Base-by-base conservation (phyloP, 495 filamentous ascomycete species). In the Chaetomium tenue region DNA sequence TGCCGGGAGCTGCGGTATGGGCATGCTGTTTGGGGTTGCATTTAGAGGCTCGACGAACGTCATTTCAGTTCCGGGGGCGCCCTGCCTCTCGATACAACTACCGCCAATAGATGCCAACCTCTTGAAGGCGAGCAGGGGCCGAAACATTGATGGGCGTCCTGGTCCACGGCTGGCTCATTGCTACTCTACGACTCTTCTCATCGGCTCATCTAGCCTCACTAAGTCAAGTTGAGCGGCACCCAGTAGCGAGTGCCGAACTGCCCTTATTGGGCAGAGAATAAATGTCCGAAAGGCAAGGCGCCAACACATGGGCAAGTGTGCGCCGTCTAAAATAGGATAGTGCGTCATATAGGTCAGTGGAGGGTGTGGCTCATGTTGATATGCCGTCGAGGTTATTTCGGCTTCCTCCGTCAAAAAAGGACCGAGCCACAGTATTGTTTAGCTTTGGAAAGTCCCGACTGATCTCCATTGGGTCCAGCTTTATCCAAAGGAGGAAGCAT, bases 401-500 rank as follows among this genome's bases (percentile, higher is more conserved):
- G 3, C 13, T 28, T 33, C 18, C 18, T n/a, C 33, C 26, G 50
- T 33, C 48, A 26, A 3, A 54, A 54, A n/a, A 54, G 8, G 28
- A 16, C 51, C 25, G 22, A 11, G 51, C 15, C 13, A 33, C 26
- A n/a, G 39, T 26, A 22, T 18, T 4, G n/a, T 58, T 58, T 37
- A 18, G 11, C 25, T 25, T 16, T 13, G 13, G 2, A 59, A 48
- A 42, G n/a, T 55, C 60, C 47, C 51, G 60, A 55, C 5, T 16
- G 12, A 47, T 54, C 25, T 26, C 51, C 39, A 44, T 63, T 55
- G 51, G 61, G 40, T 46, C 23, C 52, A 51, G 46, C 42, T 67
- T 67, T 67, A 67, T 63, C 56, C 65, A 63, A 23, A 63, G 25
- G 40, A 56, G 48, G 37, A 60, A 42, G 39, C 23, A 25, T 58